Conservation (phyloP, 768 basidiomycete genomes). For the Russula virescens region DNA sequence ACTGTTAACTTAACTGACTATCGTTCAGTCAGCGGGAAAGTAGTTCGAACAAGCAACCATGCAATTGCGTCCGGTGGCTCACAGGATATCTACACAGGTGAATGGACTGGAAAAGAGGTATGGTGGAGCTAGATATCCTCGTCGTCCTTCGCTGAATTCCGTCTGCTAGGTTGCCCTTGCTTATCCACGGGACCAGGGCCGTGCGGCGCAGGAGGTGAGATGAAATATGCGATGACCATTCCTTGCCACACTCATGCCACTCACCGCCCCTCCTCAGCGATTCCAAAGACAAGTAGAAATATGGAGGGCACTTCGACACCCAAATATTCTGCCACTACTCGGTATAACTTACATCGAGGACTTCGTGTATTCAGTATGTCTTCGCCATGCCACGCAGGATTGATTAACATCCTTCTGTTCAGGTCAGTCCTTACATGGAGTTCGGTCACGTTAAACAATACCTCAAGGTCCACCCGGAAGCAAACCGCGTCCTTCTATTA, state of each 20-base stretch:
- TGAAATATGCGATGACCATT: too few species aligned
- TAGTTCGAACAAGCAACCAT: slow-evolving; percentile 11
- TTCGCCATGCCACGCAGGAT: not conserved
- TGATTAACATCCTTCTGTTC: not conserved
- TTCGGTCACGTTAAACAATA: slow-evolving; percentile 11
- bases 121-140: not conserved
- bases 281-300: slow-evolving; percentile 21
- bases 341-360: slow-evolving; percentile 16
- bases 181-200: slow-evolving; percentile 12
- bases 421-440: slow-evolving; percentile 19
- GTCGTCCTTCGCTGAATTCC: not conserved
- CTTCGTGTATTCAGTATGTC: slow-evolving; percentile 15
- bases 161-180: slow-evolving; percentile 9
- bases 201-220: slow-evolving; percentile 16
- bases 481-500: slow-evolving; percentile 8
- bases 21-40: slow-evolving; percentile 15
- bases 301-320: slow-evolving; percentile 21
- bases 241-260: not conserved
- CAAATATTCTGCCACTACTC: slow-evolving; percentile 17
- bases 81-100: slow-evolving; percentile 22
- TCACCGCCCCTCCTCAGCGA: slow-evolving; percentile 2
- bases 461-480: slow-evolving; percentile 5
- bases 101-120: slow-evolving; percentile 17
- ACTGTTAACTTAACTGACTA: not conserved
- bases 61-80: slow-evolving; percentile 16